phyloP scores from a whole-genome alignment of 78 protist genomes.

The Corallochytrium limacisporum region DNA sequence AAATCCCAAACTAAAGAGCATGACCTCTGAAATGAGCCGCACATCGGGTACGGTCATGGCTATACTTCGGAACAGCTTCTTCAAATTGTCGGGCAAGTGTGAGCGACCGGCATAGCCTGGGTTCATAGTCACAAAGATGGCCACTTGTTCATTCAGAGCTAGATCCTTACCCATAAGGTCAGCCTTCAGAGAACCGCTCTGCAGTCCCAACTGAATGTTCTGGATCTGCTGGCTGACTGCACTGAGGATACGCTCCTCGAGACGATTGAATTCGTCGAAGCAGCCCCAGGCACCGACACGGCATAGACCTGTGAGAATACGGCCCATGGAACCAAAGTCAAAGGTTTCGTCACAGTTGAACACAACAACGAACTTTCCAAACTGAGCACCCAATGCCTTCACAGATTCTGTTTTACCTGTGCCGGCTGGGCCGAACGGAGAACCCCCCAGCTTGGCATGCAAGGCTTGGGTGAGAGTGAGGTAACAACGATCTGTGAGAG shows the following conservation, averaged over 20 bases:
- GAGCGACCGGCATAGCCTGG: slow-evolving; percentile 99
- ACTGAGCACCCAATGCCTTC: slow-evolving; percentile 80
- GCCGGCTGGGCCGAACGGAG: slow-evolving; percentile 97
- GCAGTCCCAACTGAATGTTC: slow-evolving; percentile 79
- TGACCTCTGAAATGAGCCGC: slow-evolving; percentile 90
- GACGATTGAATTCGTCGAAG: slow-evolving; percentile 98
- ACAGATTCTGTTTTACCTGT: slow-evolving; percentile 98
- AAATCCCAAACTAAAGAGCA: slow-evolving; percentile 94
- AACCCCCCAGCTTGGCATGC: slow-evolving; percentile 81
- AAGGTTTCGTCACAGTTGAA: slow-evolving; percentile 95
- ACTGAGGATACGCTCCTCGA: slow-evolving; percentile 94
- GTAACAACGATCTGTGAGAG: slow-evolving; percentile 80
- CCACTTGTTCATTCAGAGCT: slow-evolving; percentile 48
- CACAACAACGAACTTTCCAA: slow-evolving; percentile 81
- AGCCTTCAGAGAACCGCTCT: neutral
- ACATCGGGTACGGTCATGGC: slow-evolving; percentile 91
- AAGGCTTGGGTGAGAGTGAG: slow-evolving; percentile 86
- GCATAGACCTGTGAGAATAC: slow-evolving; percentile 95
- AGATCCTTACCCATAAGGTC: slow-evolving; percentile 46
- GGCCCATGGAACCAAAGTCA: slow-evolving; percentile 87
- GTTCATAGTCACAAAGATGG: slow-evolving; percentile 98
- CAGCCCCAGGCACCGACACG: slow-evolving; percentile 97
- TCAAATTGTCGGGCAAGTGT: slow-evolving; percentile 96
- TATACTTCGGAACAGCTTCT: slow-evolving; percentile 86
- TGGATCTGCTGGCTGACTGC: slow-evolving; percentile 98